These are phyloP conservation scores for Colletotrichum tanaceti DNA, from an alignment of 2,329 filamentous ascomycete species.

Conservation along the genomic window DNA sequence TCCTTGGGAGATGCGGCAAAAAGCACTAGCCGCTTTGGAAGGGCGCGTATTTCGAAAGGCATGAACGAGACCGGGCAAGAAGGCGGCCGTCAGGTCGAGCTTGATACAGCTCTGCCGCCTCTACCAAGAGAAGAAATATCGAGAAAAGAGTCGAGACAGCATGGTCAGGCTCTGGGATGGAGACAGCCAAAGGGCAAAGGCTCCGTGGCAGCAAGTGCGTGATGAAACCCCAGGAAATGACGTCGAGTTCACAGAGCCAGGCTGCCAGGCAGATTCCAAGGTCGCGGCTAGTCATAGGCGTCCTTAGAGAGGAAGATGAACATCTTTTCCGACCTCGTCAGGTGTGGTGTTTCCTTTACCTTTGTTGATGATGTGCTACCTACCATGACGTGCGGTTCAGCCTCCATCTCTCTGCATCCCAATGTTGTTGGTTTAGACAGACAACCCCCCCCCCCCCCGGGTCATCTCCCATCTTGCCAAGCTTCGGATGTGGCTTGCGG, in stretches of 20 bases:
- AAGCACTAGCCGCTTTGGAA: background rate
- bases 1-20: background rate
- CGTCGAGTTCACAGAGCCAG: background rate
- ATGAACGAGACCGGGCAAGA: background rate
- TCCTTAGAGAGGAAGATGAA: background rate
- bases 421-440: background rate
- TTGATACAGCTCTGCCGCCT: background rate
- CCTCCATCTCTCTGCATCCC: conserved; percentile 5
- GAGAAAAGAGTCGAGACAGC: background rate
- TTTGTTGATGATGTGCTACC: conserved; percentile 9
- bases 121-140: background rate
- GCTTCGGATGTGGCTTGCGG: conserved; percentile 12
- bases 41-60: background rate
- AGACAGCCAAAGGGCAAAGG: background rate
- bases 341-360: background rate
- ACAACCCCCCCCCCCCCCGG: background rate
- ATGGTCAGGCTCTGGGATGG: no score
- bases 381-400: conserved; percentile 20
- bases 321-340: background rate
- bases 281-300: conserved; percentile 17
- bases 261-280: conserved; percentile 6
- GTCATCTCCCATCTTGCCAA: conserved; percentile 9
- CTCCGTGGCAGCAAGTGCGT: background rate
- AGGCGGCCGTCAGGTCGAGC: background rate
- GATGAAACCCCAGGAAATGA: conserved; percentile 1